phyloP scores from a whole-genome alignment of 345 rosid genomes.

The Orychophragmus violaceus region DNA sequence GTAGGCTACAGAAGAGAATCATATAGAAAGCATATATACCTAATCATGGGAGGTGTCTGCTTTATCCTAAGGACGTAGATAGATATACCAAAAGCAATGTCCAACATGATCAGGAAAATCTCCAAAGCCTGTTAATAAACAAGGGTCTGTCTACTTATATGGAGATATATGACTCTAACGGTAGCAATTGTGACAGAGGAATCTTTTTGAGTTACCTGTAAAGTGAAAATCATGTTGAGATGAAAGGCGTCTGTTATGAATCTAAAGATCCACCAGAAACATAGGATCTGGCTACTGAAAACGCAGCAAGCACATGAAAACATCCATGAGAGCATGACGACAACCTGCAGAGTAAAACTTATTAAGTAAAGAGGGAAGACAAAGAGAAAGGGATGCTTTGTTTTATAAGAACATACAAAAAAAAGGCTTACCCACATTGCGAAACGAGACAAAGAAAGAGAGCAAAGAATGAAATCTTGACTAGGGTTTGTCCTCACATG shows the following conservation, averaged over 20 bases:
- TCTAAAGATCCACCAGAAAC: slow-evolving; percentile 76
- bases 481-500: slow-evolving; percentile 36
- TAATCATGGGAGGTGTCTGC: slow-evolving; percentile 28
- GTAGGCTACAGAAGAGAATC: background rate
- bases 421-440: slow-evolving; percentile 59
- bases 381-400: background rate
- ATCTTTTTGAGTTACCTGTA: slow-evolving; percentile 29
- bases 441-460: slow-evolving; percentile 46
- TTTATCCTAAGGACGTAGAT: slow-evolving; percentile 49
- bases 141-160: background rate
- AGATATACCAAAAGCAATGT: slow-evolving; percentile 52
- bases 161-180: background rate
- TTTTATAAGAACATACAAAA: background rate
- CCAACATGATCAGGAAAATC: slow-evolving; percentile 47
- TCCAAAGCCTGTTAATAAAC: slow-evolving; percentile 30
- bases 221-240: slow-evolving; percentile 38
- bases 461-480: slow-evolving; percentile 40
- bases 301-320: slow-evolving; percentile 32
- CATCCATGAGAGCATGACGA: slow-evolving; percentile 37
- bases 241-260: slow-evolving; percentile 38
- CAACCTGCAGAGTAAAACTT: slow-evolving; percentile 36
- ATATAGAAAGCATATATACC: slow-evolving; percentile 38
- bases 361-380: background rate
- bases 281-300: slow-evolving; percentile 39
- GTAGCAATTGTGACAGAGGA: background rate